Conservation (phyloP, 2,329 filamentous ascomycete species). For the Verticillium nonalfalfae region DNA sequence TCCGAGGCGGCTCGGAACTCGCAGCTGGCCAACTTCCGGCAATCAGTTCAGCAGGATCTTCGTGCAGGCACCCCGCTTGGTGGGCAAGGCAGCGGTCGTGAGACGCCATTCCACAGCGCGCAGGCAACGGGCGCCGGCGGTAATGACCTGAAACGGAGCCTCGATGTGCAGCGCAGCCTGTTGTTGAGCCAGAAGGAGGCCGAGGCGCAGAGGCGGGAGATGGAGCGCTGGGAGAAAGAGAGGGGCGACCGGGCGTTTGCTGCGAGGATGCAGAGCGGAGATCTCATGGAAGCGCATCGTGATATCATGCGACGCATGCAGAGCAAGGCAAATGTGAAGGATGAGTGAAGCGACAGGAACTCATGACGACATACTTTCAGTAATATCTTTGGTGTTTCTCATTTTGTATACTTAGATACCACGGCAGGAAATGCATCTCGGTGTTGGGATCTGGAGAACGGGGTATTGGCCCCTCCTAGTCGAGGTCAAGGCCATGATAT, state of each 20-base stretch:
- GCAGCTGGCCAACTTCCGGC: constrained; percentile 61
- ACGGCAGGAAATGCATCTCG: not conserved
- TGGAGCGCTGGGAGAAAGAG: constrained; percentile 50
- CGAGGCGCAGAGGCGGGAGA: constrained; percentile 52
- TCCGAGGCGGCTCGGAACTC: constrained; percentile 43
- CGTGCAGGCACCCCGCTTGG: constrained; percentile 29
- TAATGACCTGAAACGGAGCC: constrained; percentile 23
- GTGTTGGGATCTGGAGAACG: not conserved
- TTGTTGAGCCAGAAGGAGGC: constrained; percentile 59
- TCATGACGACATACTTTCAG: not conserved
- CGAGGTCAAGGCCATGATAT: not conserved
- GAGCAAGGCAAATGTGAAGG: constrained; percentile 24
- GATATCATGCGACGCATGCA: constrained; percentile 81
- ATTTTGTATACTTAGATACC: constrained; percentile 1
- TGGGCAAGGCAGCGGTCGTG: constrained; percentile 23
- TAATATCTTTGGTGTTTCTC: not conserved
- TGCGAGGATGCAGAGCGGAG: constrained; percentile 68
- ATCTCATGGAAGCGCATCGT: constrained; percentile 69
- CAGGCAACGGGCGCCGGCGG: constrained; percentile 14
- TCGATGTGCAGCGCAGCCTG: constrained; percentile 47
- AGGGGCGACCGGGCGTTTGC: constrained; percentile 60
- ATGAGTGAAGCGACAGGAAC: not conserved
- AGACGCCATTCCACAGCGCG: constrained; percentile 24
- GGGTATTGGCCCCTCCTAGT: not conserved
- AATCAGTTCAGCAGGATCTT: constrained; percentile 58